phyloP scores from a whole-genome alignment of 2,329 filamentous ascomycete genomes.

The Ascochyta pisi region DNA sequence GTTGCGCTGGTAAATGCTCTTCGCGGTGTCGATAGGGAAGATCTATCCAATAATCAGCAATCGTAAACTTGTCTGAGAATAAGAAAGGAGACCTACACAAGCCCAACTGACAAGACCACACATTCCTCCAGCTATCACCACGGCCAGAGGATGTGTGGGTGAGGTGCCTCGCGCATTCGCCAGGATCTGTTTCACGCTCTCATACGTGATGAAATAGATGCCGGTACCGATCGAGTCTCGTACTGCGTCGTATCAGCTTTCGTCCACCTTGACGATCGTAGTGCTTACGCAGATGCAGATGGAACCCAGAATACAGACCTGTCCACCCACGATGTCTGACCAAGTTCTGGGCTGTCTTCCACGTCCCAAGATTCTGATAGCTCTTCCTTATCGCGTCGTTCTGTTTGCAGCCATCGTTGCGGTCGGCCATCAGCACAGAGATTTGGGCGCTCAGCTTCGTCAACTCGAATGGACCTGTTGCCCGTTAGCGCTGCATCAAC shows the following conservation, averaged over 20 bases:
- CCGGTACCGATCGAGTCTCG: conserved; percentile 83
- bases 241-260: conserved; percentile 58
- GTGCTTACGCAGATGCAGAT: conserved; percentile 74
- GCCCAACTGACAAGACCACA: conserved; percentile 88
- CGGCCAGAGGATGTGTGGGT: conserved; percentile 79
- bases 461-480: conserved; percentile 77
- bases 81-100: conserved; percentile 61
- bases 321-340: conserved; percentile 74
- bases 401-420: conserved; percentile 55
- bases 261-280: not conserved
- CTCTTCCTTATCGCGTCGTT: conserved; percentile 56
- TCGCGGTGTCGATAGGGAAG: conserved; percentile 76
- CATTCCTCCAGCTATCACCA: conserved; percentile 78
- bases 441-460: conserved; percentile 90
- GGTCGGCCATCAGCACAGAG: conserved; percentile 75
- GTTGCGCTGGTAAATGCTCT: conserved; percentile 85
- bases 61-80: not conserved
- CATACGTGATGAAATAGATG: conserved; percentile 90
- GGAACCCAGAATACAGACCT: conserved; percentile 82
- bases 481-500: conserved; percentile 18
- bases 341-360: conserved; percentile 78
- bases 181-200: conserved; percentile 82
- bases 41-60: conserved; percentile 48
- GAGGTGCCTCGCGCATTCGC: conserved; percentile 76
- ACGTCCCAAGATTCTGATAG: conserved; percentile 79